Conservation (phyloP, 2,329 filamentous ascomycete genomes). For the Colletotrichum karsti region DNA sequence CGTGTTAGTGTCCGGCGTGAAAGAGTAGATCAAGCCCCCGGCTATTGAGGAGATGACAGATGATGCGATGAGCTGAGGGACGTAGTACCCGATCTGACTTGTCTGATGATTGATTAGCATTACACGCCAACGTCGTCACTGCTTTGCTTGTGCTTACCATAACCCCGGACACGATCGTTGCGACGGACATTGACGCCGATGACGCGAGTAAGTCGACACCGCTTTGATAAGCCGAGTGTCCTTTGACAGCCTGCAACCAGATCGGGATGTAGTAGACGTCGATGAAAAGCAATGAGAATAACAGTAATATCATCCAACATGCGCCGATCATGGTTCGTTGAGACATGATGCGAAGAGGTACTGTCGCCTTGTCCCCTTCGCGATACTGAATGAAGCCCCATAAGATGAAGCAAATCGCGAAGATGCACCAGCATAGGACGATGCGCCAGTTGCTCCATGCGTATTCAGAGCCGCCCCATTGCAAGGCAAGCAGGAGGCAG, state of each 20-base stretch:
- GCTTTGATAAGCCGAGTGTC: background rate
- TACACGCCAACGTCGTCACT: no score
- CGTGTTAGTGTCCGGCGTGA: constrained; percentile 2
- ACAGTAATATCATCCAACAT: background rate
- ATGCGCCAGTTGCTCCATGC: constrained; percentile 47
- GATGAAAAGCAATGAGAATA: background rate
- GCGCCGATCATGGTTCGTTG: background rate
- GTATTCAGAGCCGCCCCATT: background rate
- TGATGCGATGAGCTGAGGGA: constrained; percentile 27
- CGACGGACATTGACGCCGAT: constrained; percentile 51
- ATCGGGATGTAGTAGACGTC: background rate
- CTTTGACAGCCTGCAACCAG: background rate
- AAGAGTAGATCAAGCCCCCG: constrained; percentile 18
- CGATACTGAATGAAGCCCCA: constrained; percentile 64
- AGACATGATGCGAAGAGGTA: constrained; percentile 53
- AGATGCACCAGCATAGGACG: constrained; percentile 56
- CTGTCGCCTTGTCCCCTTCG: constrained; percentile 59
- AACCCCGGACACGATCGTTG: background rate
- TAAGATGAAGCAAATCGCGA: constrained; percentile 59
- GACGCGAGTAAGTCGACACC: constrained; percentile 51
- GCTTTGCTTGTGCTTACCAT: background rate
- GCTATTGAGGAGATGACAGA: constrained; percentile 7
- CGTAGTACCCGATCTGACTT: constrained; percentile 28
- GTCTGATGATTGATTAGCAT: background rate
- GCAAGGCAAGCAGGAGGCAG: background rate